phyloP scores from a whole-genome alignment of 257 asterid genomes.

The Penstemon davidsonii region DNA sequence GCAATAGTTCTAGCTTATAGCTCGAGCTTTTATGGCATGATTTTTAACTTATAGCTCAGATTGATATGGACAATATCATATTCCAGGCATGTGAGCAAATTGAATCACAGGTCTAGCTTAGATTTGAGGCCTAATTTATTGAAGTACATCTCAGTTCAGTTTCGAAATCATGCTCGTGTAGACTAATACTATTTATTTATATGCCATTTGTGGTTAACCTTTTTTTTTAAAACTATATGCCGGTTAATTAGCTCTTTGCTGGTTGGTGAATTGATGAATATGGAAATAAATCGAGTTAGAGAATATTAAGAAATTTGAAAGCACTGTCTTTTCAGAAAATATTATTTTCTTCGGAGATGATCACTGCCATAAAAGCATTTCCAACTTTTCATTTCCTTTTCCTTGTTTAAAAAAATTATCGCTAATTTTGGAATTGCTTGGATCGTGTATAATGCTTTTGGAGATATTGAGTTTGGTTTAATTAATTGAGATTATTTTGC shows the following conservation, averaged over 20 bases:
- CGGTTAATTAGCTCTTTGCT: not conserved
- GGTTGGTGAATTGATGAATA: not conserved
- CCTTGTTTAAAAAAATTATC: not conserved
- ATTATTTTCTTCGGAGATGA: not conserved
- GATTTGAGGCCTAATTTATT: constrained; percentile 3
- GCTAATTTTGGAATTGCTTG: not conserved
- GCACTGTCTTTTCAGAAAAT: not conserved
- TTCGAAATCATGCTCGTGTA: too few species aligned
- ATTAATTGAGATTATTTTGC: not conserved
- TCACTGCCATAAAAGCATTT: not conserved
- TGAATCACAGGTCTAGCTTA: not conserved
- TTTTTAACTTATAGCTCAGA: not conserved
- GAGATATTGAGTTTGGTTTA: not conserved
- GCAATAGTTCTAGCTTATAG: not conserved
- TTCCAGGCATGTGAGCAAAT: not conserved
- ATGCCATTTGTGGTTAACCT: too few species aligned
- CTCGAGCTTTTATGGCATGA: constrained; percentile 1
- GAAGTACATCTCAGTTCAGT: not conserved
- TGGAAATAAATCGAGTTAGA: not conserved
- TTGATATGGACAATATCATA: constrained; percentile 1
- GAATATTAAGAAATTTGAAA: not conserved
- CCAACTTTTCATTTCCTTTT: constrained; percentile 8
- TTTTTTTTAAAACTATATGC: not conserved
- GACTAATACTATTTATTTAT: too few species aligned
- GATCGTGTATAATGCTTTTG: not conserved